A percentile compares a stretch with the other conserved stretches of the same genome.
Conservation (phyloP, 208 protist genomes). For the Trypanosoma theileri region DNA sequence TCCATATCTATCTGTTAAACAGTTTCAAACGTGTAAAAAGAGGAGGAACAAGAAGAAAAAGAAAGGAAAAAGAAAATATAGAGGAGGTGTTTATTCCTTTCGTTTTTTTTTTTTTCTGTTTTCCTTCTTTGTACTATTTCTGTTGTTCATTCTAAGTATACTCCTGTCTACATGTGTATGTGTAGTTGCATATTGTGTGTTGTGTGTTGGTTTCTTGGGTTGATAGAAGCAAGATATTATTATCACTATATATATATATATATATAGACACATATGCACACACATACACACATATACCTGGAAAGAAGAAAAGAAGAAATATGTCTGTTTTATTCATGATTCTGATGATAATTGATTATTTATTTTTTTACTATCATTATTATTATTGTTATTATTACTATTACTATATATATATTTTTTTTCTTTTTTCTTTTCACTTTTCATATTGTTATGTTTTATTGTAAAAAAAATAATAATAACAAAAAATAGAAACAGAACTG, state of each 20-base stretch:
- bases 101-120: background rate
- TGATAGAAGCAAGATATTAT: too few species aligned
- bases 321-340: too few species aligned
- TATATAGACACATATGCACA: too few species aligned
- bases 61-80: background rate
- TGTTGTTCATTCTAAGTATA: too few species aligned
- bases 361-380: too few species aligned
- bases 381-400: conserved; percentile 1
- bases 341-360: too few species aligned
- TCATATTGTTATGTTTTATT: conserved; percentile 9
- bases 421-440: conserved; percentile 1
- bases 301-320: too few species aligned
- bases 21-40: conserved; percentile 22
- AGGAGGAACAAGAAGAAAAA: background rate
- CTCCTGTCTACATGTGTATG: too few species aligned
- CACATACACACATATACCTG: too few species aligned
- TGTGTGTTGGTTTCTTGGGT: too few species aligned
- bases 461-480: background rate
- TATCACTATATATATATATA: too few species aligned
- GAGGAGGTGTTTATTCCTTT: background rate
- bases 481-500: background rate
- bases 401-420: background rate
- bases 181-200: too few species aligned
- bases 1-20: background rate
- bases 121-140: background rate